Percentiles rank a stretch among this genome's conserved stretches.
These are phyloP conservation scores for Venturia nashicola DNA, from an alignment of 2,329 filamentous ascomycete genomes.

Conservation along the genomic window DNA sequence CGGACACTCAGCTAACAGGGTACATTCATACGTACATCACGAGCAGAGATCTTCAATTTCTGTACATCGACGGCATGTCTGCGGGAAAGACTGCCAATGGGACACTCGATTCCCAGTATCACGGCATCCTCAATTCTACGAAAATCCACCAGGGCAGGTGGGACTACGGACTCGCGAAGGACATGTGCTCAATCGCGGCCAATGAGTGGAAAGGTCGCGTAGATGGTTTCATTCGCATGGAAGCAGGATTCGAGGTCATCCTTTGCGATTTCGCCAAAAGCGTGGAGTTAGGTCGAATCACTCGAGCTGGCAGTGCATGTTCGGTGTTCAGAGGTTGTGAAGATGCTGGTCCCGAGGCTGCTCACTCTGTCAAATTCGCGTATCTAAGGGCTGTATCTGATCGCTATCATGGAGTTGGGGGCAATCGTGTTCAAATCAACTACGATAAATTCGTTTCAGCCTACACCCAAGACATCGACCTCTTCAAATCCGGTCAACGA, in stretches of 20 bases:
- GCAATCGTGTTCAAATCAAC: conserved; percentile 30
- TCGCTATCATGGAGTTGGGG: conserved; percentile 33
- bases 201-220: conserved; percentile 38
- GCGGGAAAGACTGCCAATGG: conserved; percentile 54
- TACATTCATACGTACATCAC: conserved; percentile 57
- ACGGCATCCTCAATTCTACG: conserved; percentile 38
- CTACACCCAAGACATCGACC: conserved; percentile 29
- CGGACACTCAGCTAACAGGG: conserved; percentile 24
- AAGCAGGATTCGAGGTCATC: conserved; percentile 60
- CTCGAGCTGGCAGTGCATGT: conserved; percentile 14
- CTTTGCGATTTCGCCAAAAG: conserved; percentile 47
- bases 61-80: conserved; percentile 60
- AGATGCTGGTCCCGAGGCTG: background rate
- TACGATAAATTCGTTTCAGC: conserved; percentile 38
- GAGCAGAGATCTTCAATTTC: conserved; percentile 42
- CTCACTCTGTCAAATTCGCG: conserved; percentile 3
- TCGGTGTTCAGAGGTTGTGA: background rate
- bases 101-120: conserved; percentile 56
- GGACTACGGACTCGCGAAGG: conserved; percentile 41
- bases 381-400: conserved; percentile 30
- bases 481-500: conserved; percentile 20
- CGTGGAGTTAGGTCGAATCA: conserved; percentile 24
- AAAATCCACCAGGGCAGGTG: conserved; percentile 18
- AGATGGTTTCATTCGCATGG: conserved; percentile 56
- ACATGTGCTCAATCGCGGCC: conserved; percentile 42